Base-by-base conservation (phyloP, 2,329 filamentous ascomycete genomes). In the Seiridium cupressi region DNA sequence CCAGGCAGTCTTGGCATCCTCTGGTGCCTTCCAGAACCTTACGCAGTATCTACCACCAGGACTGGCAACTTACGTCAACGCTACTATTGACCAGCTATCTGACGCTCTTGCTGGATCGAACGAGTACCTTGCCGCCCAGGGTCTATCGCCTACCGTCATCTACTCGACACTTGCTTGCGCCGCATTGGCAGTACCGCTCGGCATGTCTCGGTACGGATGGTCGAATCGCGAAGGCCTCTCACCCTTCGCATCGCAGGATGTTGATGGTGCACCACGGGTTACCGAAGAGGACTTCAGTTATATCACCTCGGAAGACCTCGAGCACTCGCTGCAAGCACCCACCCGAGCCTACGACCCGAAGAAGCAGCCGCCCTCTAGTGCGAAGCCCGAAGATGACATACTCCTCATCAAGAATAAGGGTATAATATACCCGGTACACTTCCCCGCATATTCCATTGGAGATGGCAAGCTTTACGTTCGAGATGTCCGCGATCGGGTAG, bases 241-340 rank as follows among this genome's bases (percentile, higher is more conserved):
- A 54, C 82, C 82, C n/a, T 85, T 81, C 66, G 74, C 74, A 60
- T 81, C 82, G 11, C 69, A 70, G 40, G 65, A 77, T 13, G 73
- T 77, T 44, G 78, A 77, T 51, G 78, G 80, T 47, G 75, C 81
- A 8, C 84, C 87, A 38, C 82, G 87, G 64, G 87, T 93, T 61
- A 90, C 86, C 67, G 89, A 92, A 66, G 85, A 89, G 40, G 90
- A 93, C 76, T 94, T 88, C 73, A 89, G 86, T 71, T 93, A 94
- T 78, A 93, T 93, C 70, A 92, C 90, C n/a, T 87, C 88, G 35
- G 86, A 91, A 68, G 90, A 93, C 68, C 74, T 93, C 44, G 81
- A 85, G 62, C 74, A 78, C 42, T 71, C 64, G 73, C 73, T 69
- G 70, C 69, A 62, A 71, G 65, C 62, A 68, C 74, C 68, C 64